These are phyloP conservation scores for Hysterangium stoloniferum DNA, from an alignment of 768 basidiomycete species.

Conservation along the genomic window DNA sequence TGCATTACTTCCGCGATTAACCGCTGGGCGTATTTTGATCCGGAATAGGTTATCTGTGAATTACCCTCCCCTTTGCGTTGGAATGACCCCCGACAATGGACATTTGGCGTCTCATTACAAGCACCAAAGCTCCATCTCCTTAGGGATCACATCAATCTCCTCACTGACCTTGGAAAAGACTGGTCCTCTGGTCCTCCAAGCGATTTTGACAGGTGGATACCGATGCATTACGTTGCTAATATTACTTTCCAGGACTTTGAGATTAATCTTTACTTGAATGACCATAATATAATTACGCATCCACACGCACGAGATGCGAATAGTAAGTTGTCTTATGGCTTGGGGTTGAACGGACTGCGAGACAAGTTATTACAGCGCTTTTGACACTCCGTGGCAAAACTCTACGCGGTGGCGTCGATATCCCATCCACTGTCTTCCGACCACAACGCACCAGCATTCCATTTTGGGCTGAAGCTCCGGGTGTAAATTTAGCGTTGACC, in stretches of 20 bases:
- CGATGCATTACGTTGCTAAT: constrained; percentile 67
- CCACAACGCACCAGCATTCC: constrained; percentile 61
- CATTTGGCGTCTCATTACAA: constrained; percentile 60
- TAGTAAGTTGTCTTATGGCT: constrained; percentile 36
- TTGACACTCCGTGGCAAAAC: constrained; percentile 55
- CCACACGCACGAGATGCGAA: constrained; percentile 79
- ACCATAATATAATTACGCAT: constrained; percentile 94
- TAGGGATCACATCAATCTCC: constrained; percentile 91
- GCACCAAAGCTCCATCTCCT: constrained; percentile 71
- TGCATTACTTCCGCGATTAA: background rate
- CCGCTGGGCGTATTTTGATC: constrained; percentile 11
- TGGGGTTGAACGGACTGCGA: background rate
- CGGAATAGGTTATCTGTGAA: constrained; percentile 18
- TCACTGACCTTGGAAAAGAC: constrained; percentile 87
- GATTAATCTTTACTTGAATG: constrained; percentile 80
- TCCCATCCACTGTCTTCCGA: constrained; percentile 66
- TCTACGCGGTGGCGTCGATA: constrained; percentile 41
- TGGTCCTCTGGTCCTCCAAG: constrained; percentile 80
- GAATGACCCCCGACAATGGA: constrained; percentile 78
- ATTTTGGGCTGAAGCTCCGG: constrained; percentile 54
- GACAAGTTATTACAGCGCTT: constrained; percentile 44
- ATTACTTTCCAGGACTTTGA: constrained; percentile 69
- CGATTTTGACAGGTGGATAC: constrained; percentile 77
- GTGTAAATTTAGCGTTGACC: constrained; percentile 50
- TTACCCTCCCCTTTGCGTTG: constrained; percentile 78